A percentile compares a stretch with the other conserved stretches of the same genome.
Conservation (phyloP, 768 basidiomycete species). For the Krasilnikovozyma curviuscula region DNA sequence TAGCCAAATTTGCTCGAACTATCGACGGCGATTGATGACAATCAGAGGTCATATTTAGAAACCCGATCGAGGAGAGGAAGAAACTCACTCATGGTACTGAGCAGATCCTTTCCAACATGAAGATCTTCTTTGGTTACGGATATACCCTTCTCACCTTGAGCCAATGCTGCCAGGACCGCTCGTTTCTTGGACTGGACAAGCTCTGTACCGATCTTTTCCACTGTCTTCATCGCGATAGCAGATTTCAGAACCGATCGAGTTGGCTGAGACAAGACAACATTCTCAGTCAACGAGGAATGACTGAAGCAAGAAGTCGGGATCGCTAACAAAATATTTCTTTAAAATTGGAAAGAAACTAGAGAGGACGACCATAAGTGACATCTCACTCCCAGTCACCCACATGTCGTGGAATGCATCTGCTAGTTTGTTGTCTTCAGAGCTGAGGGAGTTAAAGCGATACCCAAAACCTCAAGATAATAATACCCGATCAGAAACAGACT, state of each 20-base stretch:
- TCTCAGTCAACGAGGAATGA: background rate
- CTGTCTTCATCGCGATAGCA: background rate
- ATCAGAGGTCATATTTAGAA: background rate
- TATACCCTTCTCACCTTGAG: constrained; percentile 2
- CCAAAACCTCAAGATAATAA: background rate
- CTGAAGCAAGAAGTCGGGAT: background rate
- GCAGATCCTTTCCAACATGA: constrained; percentile 50
- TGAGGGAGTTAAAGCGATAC: constrained; percentile 1
- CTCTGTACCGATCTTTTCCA: constrained; percentile 20
- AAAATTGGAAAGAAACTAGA: background rate
- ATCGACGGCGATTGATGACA: background rate
- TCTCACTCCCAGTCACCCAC: background rate
- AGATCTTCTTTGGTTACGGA: constrained; percentile 29
- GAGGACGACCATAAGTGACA: background rate
- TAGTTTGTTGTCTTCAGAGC: background rate
- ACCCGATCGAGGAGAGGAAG: background rate
- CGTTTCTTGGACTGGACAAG: constrained; percentile 62
- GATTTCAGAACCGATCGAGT: background rate
- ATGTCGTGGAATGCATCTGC: background rate
- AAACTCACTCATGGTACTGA: constrained; percentile 53
- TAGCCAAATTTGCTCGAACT: constrained; percentile 32
- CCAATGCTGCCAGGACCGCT: constrained; percentile 34
- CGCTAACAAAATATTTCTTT: background rate
- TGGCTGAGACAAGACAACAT: background rate
- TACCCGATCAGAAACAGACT: background rate